These are phyloP conservation scores for Fusarium sterilihyphosum DNA, from an alignment of 2,329 filamentous ascomycete species.

Conservation along the genomic window DNA sequence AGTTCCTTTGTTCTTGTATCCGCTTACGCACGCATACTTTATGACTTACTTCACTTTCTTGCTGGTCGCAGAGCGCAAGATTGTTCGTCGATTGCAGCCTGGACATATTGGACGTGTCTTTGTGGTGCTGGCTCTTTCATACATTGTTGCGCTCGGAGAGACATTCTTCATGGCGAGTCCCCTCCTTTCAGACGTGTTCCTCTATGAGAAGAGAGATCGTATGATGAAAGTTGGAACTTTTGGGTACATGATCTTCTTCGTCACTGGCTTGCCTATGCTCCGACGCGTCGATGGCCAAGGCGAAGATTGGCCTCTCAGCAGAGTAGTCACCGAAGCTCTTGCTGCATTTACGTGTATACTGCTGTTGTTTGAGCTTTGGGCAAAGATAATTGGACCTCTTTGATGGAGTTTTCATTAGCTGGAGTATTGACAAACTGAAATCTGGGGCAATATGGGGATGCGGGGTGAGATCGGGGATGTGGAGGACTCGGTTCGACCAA, in stretches of 20 bases:
- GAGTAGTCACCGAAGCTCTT: not conserved
- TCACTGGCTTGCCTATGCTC: not conserved
- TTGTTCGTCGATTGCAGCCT: not conserved
- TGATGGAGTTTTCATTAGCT: not conserved
- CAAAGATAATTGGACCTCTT: conserved; percentile 1
- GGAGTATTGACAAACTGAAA: not conserved
- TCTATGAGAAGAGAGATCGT: not conserved
- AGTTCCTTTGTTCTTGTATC: conserved; percentile 10
- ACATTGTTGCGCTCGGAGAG: not conserved
- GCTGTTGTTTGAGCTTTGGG: conserved; percentile 1
- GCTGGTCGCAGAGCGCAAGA: not conserved
- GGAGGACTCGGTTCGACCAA: not conserved
- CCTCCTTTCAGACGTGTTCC: not conserved
- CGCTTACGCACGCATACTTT: conserved; percentile 5
- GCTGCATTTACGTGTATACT: not conserved
- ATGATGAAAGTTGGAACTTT: conserved; percentile 10
- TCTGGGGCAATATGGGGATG: not conserved
- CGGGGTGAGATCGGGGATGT: not conserved
- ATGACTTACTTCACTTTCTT: conserved; percentile 10
- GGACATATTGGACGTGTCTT: not conserved
- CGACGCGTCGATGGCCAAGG: not conserved
- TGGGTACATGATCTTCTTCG: not conserved
- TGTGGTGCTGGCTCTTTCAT: not conserved
- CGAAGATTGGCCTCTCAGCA: not conserved
- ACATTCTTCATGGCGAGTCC: conserved; percentile 12